phyloP scores from a whole-genome alignment of 2,329 filamentous ascomycete genomes.

The Metarhizium brunneum region DNA sequence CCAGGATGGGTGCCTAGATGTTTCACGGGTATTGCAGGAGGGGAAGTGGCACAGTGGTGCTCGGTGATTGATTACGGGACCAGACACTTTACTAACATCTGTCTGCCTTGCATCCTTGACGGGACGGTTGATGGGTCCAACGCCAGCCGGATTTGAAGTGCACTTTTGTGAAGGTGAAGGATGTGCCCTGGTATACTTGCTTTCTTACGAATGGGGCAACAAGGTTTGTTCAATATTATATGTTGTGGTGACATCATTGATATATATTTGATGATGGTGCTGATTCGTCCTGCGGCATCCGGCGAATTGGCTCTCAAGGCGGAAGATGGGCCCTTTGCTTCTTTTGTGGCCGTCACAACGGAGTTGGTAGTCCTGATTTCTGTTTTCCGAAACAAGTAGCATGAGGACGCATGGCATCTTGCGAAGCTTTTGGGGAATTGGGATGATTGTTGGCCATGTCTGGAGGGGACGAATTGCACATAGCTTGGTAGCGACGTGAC shows the following conservation, averaged over 20 bases:
- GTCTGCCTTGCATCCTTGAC: slow-evolving; percentile 13
- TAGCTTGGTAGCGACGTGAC: not conserved
- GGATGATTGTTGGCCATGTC: too few species aligned
- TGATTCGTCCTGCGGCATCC: not conserved
- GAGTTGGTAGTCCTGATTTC: slow-evolving; percentile 7
- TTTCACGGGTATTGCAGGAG: too few species aligned
- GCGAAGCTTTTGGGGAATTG: too few species aligned
- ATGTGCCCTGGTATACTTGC: slow-evolving; percentile 6
- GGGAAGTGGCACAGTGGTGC: too few species aligned
- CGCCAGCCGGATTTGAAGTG: slow-evolving; percentile 9
- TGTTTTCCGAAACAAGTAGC: not conserved
- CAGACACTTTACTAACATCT: slow-evolving; percentile 14
- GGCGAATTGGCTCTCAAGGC: slow-evolving; percentile 7
- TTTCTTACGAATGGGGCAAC: slow-evolving; percentile 8
- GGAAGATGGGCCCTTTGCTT: slow-evolving; percentile 8
- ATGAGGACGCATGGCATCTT: too few species aligned
- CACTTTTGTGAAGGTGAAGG: slow-evolving; percentile 9
- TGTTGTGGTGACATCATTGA: not conserved
- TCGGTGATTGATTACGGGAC: slow-evolving; percentile 3
- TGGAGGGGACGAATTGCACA: too few species aligned
- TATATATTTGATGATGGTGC: not conserved
- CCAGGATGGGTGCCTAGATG: slow-evolving; percentile 5
- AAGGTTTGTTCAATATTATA: slow-evolving; percentile 1
- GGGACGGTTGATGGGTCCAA: not conserved
- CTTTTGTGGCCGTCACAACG: slow-evolving; percentile 12